Base-by-base conservation (phyloP, 164 flowering plant genomes). In the Vitis rupestris region DNA sequence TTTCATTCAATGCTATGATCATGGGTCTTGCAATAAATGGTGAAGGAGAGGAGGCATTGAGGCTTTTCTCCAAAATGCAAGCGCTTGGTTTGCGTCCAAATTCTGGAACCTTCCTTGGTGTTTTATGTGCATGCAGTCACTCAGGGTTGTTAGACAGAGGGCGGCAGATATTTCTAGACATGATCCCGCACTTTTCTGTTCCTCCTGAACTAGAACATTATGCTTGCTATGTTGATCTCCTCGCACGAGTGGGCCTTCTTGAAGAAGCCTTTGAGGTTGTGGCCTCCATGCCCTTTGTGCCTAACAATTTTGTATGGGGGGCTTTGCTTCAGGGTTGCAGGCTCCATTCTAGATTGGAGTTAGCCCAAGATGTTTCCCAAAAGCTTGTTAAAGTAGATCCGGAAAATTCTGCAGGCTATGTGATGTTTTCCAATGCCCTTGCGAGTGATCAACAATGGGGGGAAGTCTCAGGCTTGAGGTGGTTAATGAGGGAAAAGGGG, bases 21-120 rank as follows among this genome's bases (percentile, higher is more conserved):
- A 88, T 85, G 84, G 91, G 91, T 29, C 81, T 84, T 66, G 92
- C 91, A 47, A 56, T 79, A 27, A 84, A 87, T 67, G 85, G 95
- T 14, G 53, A 84, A 70, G 91, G 88, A 23, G 54, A 64, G 13
- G 88, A 83, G 63, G 91, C 95, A 50, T 69, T 88, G 44, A 59
- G 19, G 54, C 81, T 82, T 50, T 88, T 88, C 74, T 64, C 65
- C 16, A 66, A 65, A 70, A 87, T 88, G 87, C 72, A 72, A 59
- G 81, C 77, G n/a, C 54, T 61, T 58, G 71, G 79, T 50, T 50
- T 90, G 19, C 50, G 56, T 50, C 92, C 92, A 9, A 79, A 83
- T 62, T 76, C 74, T 14, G 83, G 78, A 65, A 86, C 95, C 9
- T 81, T 85, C 57, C 77, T 90, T 16, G 82, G 84, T 8, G 70